Conservation (phyloP, 108 stramenopile genomes). For the Nitzschia palea region DNA sequence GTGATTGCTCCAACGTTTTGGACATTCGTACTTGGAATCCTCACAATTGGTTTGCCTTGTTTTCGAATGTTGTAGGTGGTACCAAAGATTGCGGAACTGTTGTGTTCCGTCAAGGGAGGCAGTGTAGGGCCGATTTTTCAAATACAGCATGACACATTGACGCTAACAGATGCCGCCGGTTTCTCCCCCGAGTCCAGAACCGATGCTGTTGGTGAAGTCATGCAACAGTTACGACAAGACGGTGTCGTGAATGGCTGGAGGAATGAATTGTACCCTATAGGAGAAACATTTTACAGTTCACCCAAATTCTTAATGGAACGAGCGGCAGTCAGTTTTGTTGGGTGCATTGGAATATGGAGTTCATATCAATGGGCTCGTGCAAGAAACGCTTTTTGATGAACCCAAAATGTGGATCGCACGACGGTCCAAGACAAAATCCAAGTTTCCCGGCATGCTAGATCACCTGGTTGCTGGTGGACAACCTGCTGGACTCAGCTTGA, state of each 20-base stretch:
- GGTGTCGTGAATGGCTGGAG: slow-evolving; percentile 85
- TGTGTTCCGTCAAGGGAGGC: slow-evolving; percentile 29
- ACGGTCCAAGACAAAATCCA: slow-evolving; percentile 75
- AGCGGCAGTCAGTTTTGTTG: slow-evolving; percentile 65
- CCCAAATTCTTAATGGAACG: slow-evolving; percentile 84
- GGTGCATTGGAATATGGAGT: slow-evolving; percentile 77
- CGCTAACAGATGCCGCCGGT: slow-evolving; percentile 48
- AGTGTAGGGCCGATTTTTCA: slow-evolving; percentile 27
- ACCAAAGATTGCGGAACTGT: slow-evolving; percentile 49
- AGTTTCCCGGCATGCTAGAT: slow-evolving; percentile 87
- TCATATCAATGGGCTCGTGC: slow-evolving; percentile 75
- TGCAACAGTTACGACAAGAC: slow-evolving; percentile 44
- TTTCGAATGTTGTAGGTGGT: slow-evolving; percentile 13
- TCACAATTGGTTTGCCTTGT: neutral
- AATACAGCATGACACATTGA: slow-evolving; percentile 25
- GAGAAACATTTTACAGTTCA: slow-evolving; percentile 52
- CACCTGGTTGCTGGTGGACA: slow-evolving; percentile 91
- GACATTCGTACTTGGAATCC: neutral
- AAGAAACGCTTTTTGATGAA: slow-evolving; percentile 13
- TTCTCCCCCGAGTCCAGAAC: slow-evolving; percentile 55
- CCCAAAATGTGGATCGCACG: slow-evolving; percentile 86
- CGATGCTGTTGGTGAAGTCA: slow-evolving; percentile 55
- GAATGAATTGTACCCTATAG: slow-evolving; percentile 76
- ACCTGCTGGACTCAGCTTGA: slow-evolving; percentile 69
- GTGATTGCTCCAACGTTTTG: slow-evolving; percentile 5